phyloP scores from a whole-genome alignment of 176 grass and related monocot species.

The Tillandsia leiboldiana region DNA sequence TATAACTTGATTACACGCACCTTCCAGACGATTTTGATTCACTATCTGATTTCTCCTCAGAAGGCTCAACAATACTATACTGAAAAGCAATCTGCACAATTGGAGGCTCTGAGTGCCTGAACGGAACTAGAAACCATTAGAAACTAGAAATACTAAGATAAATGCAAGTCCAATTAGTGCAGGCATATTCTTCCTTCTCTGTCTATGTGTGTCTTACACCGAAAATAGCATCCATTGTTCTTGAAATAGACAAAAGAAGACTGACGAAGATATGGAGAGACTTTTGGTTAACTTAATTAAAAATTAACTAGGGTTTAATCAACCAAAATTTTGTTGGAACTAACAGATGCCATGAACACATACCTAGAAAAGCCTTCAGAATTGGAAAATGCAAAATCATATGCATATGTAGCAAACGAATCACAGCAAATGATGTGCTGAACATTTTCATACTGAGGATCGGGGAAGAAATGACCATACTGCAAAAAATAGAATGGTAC shows the following conservation, averaged over 20 bases:
- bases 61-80: slow-evolving; percentile 72
- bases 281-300: too few relatives aligned
- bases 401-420: slow-evolving; percentile 97
- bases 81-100: slow-evolving; percentile 87
- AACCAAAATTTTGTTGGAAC: too few relatives aligned
- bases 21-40: slow-evolving; percentile 39
- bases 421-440: slow-evolving; percentile 99
- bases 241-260: too few relatives aligned
- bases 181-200: too few relatives aligned
- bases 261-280: too few relatives aligned
- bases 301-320: too few relatives aligned
- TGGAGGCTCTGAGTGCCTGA: slow-evolving; percentile 74
- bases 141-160: too few relatives aligned
- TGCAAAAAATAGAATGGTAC: slow-evolving; percentile 23
- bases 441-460: slow-evolving; percentile 97
- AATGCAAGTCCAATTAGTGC: too few relatives aligned
- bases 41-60: slow-evolving; percentile 25
- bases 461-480: slow-evolving; percentile 97
- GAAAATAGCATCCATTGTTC: too few relatives aligned
- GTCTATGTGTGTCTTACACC: too few relatives aligned
- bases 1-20: slow-evolving; percentile 12
- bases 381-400: slow-evolving; percentile 78
- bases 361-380: slow-evolving; percentile 82
- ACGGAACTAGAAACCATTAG: slow-evolving; percentile 19
- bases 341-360: too few relatives aligned